Base-by-base conservation (phyloP, 768 basidiomycete genomes). In the Lyophyllum semitale region DNA sequence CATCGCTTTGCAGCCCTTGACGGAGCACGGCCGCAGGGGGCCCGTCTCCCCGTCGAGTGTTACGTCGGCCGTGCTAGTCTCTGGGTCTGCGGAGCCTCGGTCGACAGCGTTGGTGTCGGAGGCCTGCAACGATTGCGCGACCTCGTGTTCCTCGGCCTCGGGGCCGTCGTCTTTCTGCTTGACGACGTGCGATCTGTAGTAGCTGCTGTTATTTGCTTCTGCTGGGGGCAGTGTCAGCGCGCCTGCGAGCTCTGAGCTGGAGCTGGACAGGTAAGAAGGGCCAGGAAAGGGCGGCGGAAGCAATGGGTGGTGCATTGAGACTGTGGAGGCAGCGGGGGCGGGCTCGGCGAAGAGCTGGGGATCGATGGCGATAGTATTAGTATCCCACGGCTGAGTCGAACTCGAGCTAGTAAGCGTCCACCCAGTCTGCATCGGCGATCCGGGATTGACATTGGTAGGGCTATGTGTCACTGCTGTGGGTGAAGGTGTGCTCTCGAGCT, bases 1-100 rank as follows among this genome's bases (percentile, higher is more conserved):
- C 52, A 75, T 61, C 4, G 66, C 66, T 59, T 79, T 82, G 66
- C 83, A 84, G 12, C 82, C 82, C 65, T 81, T 82, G 53, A 82
- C 80, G 2, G 83, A 80, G 58, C 82, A 84, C 46, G 68, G 72
- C 7, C 80, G 73, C 3, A 69, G 41, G 32, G 38, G 33, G 13
- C 33, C 33, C 32, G 37, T 27, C 35, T n/a, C 40, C 25, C 7
- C 23, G 63, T 9, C 56, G 38, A 8, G 37, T n/a, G 11, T 18
- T 38, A n/a, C 32, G 18, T 23, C 30, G 11, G 25, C 45, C 40
- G 20, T 37, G 18, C 25, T 3, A 2, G 37, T n/a, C 4, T 4
- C 17, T 4, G 15, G 4, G 9, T 38, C 37, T 6, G 37, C 37
- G n/a, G n/a, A n/a, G 17, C 15, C 15, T 18, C 17, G 17, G 17